A percentile compares a stretch with the other conserved stretches of the same genome.
These are phyloP conservation scores for Nannizziopsis barbatae DNA, from an alignment of 2,329 filamentous ascomycete species.

Conservation along the genomic window DNA sequence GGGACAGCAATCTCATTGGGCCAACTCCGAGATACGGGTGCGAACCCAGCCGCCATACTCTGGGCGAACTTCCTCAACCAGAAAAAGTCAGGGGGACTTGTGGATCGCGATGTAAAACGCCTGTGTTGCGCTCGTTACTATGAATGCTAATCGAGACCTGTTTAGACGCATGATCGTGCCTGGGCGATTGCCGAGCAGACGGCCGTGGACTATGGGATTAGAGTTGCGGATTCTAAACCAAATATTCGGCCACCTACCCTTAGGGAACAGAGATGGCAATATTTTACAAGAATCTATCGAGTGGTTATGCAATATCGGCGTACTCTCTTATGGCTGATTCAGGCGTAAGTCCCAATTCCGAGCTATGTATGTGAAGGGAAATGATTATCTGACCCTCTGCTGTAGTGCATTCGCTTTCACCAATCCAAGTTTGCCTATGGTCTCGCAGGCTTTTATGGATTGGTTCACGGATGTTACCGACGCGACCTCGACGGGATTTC, in stretches of 20 bases:
- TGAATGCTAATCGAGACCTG: neutral
- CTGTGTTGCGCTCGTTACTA: neutral
- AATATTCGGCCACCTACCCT: conserved; percentile 7
- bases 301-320: conserved; percentile 14
- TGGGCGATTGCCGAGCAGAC: conserved; percentile 15
- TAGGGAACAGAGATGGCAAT: conserved; percentile 12
- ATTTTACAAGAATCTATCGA: conserved; percentile 14
- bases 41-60: conserved; percentile 13
- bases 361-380: neutral
- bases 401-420: conserved; percentile 15
- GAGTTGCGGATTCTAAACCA: conserved; percentile 11
- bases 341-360: conserved; percentile 8
- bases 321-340: conserved; percentile 15
- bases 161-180: conserved; percentile 14
- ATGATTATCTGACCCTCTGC: neutral
- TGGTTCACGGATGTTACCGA: conserved; percentile 17
- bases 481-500: conserved; percentile 12
- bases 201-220: conserved; percentile 14
- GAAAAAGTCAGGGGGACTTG: conserved; percentile 11
- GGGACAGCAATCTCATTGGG: conserved; percentile 16
- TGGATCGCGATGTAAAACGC: conserved; percentile 12
- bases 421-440: conserved; percentile 12
- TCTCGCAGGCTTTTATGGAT: conserved; percentile 15
- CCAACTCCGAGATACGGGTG: conserved; percentile 12
- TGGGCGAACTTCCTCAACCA: conserved; percentile 17